Evolutionary conservation across 345 rosid species (phyloP).

Genomic region (Euphorbia tirucalli): DNA sequence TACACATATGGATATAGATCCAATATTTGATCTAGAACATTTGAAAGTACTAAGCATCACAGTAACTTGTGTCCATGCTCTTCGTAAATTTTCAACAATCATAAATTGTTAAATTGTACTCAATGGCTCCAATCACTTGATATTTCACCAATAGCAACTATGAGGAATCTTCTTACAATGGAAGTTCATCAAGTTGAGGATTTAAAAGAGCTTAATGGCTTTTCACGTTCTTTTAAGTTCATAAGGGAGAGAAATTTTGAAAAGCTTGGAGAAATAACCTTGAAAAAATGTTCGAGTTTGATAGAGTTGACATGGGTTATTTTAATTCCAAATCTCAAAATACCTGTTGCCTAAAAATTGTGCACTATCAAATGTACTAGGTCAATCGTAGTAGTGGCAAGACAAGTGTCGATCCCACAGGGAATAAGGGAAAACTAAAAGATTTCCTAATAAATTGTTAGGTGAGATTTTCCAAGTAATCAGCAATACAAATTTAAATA

Average conservation of each 20-base stretch:
- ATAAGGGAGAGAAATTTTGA: neutral
- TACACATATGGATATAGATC: neutral
- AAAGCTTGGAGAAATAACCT: neutral
- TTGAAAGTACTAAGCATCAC: neutral
- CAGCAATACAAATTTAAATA: no score
- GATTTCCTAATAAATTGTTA: no score
- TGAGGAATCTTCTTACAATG: neutral
- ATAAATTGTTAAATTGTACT: neutral
- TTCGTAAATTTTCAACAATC: neutral
- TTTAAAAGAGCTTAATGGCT: neutral
- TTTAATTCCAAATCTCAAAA: neutral
- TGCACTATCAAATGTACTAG: no score
- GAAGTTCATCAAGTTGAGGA: neutral
- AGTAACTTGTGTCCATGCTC: neutral
- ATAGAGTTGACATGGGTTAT: neutral
- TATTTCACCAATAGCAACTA: neutral
- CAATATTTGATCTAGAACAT: neutral
- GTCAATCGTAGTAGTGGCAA: no score
- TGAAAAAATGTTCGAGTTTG: neutral
- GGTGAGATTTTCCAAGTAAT: no score
- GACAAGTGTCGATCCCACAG: no score
- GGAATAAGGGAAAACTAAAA: no score
- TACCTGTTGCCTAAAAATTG: no score
- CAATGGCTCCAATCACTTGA: neutral
- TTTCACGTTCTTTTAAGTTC: neutral